Conservation (phyloP, 352 stramenopile species). For the Phytophthora syringae region DNA sequence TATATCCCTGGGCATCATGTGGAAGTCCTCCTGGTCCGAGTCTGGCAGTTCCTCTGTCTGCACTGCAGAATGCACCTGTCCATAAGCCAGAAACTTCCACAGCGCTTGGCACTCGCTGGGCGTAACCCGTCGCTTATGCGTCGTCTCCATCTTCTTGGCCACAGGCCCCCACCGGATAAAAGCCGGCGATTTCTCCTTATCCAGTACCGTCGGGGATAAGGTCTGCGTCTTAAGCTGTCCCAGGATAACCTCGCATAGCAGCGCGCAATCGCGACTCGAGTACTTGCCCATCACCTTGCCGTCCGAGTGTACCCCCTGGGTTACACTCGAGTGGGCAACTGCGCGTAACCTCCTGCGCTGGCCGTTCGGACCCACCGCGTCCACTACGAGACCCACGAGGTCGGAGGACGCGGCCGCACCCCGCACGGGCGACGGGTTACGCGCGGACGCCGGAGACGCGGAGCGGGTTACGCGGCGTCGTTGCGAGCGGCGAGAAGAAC, state of each 20-base stretch:
- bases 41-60: constrained; percentile 31
- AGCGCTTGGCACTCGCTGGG: constrained; percentile 57
- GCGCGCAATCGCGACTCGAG: constrained; percentile 52
- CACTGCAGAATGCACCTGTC: constrained; percentile 17
- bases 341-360: constrained; percentile 26
- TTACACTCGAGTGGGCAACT: constrained; percentile 15
- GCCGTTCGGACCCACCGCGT: constrained; percentile 4
- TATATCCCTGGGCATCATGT: constrained; percentile 34
- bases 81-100: constrained; percentile 85
- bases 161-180: constrained; percentile 62
- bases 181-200: constrained; percentile 48
- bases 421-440: constrained; percentile 10
- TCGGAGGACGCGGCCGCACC: constrained; percentile 1
- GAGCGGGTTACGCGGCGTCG: constrained; percentile 24
- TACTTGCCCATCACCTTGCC: constrained; percentile 52
- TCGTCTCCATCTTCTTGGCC: constrained; percentile 42
- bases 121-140: constrained; percentile 43
- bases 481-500: constrained; percentile 28
- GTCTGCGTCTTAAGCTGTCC: constrained; percentile 60
- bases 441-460: constrained; percentile 14
- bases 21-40: constrained; percentile 65
- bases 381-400: not conserved
- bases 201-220: constrained; percentile 43
- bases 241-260: constrained; percentile 66
- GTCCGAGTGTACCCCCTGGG: constrained; percentile 19